phyloP scores from a whole-genome alignment of 306 rosid genomes.

The Dalbergia cultrata region DNA sequence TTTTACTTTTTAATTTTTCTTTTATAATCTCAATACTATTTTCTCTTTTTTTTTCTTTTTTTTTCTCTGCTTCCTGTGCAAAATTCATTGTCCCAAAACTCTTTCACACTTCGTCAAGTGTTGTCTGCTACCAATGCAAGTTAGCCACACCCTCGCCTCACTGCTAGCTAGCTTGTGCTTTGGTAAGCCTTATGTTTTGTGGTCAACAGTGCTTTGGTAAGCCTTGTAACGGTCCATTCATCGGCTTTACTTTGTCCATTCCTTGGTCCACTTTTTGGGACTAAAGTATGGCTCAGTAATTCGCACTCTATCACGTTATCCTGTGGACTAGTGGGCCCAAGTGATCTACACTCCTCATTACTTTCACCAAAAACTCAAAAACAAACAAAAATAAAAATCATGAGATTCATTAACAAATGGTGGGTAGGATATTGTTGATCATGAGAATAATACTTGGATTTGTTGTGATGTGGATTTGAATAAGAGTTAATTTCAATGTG shows the following conservation, averaged over 20 bases:
- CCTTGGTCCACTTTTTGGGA: constrained; percentile 48
- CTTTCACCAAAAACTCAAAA: not conserved
- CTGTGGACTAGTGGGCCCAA: constrained; percentile 37
- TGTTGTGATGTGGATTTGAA: not conserved
- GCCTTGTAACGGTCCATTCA: constrained; percentile 62
- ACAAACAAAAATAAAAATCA: not conserved
- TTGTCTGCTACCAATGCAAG: not conserved
- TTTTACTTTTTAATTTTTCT: not conserved
- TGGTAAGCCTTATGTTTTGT: too few species aligned
- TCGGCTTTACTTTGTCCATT: constrained; percentile 30
- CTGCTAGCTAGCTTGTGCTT: too few species aligned
- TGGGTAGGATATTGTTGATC: not conserved
- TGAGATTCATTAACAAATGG: not conserved
- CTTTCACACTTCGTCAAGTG: not conserved
- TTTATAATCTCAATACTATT: not conserved
- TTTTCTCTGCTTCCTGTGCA: constrained; percentile 45
- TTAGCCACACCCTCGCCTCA: too few species aligned
- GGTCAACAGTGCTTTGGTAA: constrained; percentile 29
- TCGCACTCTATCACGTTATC: constrained; percentile 7
- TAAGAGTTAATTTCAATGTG: not conserved
- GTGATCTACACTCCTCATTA: constrained; percentile 43
- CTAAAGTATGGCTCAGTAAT: constrained; percentile 30
- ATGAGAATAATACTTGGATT: not conserved
- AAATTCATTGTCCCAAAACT: constrained; percentile 32
- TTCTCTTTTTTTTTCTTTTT: not conserved